Evolutionary conservation across 2,329 filamentous ascomycete species (phyloP), one percentile per base, ranked within the genome.

Genomic region (Xylariales sp.): DNA sequence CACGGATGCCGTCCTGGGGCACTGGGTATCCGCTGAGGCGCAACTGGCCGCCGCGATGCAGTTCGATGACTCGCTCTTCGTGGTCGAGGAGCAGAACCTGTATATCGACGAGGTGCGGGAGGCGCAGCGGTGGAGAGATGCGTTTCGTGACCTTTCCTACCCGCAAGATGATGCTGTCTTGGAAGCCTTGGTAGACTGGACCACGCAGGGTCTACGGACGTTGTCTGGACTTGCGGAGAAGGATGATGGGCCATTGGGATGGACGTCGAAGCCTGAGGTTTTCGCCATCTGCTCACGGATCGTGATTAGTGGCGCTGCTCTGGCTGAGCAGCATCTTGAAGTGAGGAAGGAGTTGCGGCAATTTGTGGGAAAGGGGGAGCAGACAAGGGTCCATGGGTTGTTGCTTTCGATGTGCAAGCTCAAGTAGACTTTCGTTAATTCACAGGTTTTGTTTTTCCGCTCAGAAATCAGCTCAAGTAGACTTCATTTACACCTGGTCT

Each of bases 51-150:
- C 57, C 7, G 72, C 75, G 4, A 59, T 79, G 53, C 62, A 65
- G 42, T 68, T 74, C 51, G 77, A 87, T 55, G 77, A 81, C 47
- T 72, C 82, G 3, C 75, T 98, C 1, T 98, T 98, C 58, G 83
- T 78, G 1, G 75, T 88, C 42, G 93, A 98, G 63, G 90, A 94
- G 59, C 89, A 95, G 59, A 98, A 98, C 58, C 73, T 96, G n/a
- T 97, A 88, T 60, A 70, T 91, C 37, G 91, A 97, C 59, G 82
- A 89, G 51, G 78, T 88, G 5, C 73, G 81, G 35, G 90, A 96
- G 60, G 71, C 81, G 3, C 65, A 72, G 14, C 60, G 80, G n/a
- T 96, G 89, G 88, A 64, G 73, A 0, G 60, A 59, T 12, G 66
- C 78, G 64, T 86, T 34, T 20, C 27, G 11, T 6, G 33, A 9